These are phyloP conservation scores for Curvularia hawaiiensis DNA, from an alignment of 2,329 filamentous ascomycete genomes.

Conservation along the genomic window DNA sequence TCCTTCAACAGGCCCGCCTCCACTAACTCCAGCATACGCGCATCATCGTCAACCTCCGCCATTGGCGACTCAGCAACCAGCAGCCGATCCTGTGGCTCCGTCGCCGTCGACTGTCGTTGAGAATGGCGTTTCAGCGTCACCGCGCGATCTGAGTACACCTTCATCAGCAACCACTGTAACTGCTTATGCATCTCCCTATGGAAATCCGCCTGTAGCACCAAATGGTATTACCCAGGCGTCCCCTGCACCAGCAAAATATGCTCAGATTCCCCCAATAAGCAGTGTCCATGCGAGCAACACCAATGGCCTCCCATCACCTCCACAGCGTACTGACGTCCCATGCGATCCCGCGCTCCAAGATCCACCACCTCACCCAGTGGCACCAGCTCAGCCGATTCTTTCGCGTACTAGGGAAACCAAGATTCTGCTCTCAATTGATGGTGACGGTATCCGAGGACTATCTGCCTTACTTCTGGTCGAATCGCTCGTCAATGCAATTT, in stretches of 20 bases:
- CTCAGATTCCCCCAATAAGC: background rate
- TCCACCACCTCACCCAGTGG: conserved; percentile 9
- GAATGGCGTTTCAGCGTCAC: conserved; percentile 4
- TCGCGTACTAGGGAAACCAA: conserved; percentile 36
- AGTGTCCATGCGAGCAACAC: background rate
- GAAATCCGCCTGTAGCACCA: conserved; percentile 1
- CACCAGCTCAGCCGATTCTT: conserved; percentile 11
- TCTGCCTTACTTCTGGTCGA: conserved; percentile 38
- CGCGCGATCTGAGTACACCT: conserved; percentile 8
- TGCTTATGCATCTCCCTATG: conserved; percentile 23
- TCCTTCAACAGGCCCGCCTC: conserved; percentile 13
- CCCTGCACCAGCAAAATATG: background rate
- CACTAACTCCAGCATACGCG: conserved; percentile 1
- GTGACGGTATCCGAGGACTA: conserved; percentile 40
- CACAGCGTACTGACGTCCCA: conserved; percentile 1
- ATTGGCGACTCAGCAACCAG: background rate
- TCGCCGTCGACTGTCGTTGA: conserved; percentile 12
- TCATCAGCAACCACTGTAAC: conserved; percentile 1
- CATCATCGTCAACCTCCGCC: conserved; percentile 9
- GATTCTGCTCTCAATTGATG: conserved; percentile 41
- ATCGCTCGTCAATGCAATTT: conserved; percentile 40
- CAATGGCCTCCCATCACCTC: conserved; percentile 4
- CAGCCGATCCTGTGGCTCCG: conserved; percentile 10
- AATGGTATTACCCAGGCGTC: background rate
- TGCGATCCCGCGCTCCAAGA: conserved; percentile 6